These are phyloP conservation scores for Phlyctochytrium planicorne DNA, from an alignment of 192 early-diverging fungal species.

Conservation along the genomic window DNA sequence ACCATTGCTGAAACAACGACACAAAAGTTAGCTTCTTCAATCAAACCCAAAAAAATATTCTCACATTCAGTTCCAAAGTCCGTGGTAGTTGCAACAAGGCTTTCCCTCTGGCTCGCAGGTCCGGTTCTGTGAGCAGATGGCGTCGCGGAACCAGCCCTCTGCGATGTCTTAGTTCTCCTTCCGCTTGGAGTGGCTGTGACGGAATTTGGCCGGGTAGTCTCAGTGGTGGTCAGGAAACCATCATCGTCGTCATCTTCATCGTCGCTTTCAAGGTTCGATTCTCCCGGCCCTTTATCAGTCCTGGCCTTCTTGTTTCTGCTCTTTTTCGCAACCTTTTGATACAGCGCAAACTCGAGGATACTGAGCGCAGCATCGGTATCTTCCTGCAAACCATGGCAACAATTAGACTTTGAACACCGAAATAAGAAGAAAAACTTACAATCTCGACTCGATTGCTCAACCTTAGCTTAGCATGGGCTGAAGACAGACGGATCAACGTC, in stretches of 20 bases:
- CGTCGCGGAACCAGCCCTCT: too few species aligned
- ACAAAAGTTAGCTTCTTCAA: conserved; percentile 3
- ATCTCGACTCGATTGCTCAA: conserved; percentile 78
- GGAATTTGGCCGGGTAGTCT: too few species aligned
- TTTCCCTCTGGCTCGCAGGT: too few species aligned
- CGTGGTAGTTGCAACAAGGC: too few species aligned
- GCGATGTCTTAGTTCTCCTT: too few species aligned
- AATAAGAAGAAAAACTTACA: conserved; percentile 16
- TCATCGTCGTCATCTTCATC: conserved; percentile 20
- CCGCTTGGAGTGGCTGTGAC: too few species aligned
- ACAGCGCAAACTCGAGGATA: conserved; percentile 87
- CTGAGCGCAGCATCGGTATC: conserved; percentile 83
- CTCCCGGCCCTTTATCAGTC: conserved; percentile 21
- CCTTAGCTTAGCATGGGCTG: conserved; percentile 93
- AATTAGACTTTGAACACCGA: neutral
- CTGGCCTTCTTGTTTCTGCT: conserved; percentile 22
- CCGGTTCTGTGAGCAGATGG: too few species aligned
- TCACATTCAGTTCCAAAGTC: conserved; percentile 6
- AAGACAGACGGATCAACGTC: conserved; percentile 93
- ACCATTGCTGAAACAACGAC: neutral
- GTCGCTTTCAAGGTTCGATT: conserved; percentile 22
- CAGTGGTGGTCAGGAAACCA: too few species aligned
- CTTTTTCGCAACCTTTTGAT: conserved; percentile 69
- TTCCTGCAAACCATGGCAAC: conserved; percentile 32
- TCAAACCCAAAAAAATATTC: conserved; percentile 1